Evolutionary conservation across 2,329 filamentous ascomycete species (phyloP).

Genomic region (Microsporum audouinii): DNA sequence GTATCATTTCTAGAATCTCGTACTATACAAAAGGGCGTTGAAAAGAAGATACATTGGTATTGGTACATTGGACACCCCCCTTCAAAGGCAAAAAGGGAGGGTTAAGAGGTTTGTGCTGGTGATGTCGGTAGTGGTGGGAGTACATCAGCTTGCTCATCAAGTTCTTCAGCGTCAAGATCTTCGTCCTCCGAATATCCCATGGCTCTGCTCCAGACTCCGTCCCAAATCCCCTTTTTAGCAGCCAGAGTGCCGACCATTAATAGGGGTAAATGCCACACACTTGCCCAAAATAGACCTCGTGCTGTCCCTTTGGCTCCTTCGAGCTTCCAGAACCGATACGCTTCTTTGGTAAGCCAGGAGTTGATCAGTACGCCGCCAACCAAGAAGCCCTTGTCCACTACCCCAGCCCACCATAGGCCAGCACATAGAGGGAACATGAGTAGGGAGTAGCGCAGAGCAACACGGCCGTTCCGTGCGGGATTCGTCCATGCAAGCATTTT

Average conservation of each 20-base stretch:
- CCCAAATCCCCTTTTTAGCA: slow-evolving; percentile 90
- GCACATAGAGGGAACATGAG: slow-evolving; percentile 78
- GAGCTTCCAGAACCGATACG: slow-evolving; percentile 66
- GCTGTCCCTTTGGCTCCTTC: slow-evolving; percentile 72
- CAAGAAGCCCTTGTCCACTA: slow-evolving; percentile 79
- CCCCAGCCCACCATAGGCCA: slow-evolving; percentile 62
- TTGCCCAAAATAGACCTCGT: slow-evolving; percentile 86
- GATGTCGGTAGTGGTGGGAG: neutral
- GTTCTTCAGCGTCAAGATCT: slow-evolving; percentile 24
- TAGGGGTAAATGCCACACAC: slow-evolving; percentile 87
- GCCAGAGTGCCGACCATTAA: slow-evolving; percentile 81
- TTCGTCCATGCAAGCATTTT: slow-evolving; percentile 77
- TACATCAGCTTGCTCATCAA: neutral
- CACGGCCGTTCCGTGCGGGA: slow-evolving; percentile 70
- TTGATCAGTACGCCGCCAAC: slow-evolving; percentile 73
- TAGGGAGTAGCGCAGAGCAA: slow-evolving; percentile 76
- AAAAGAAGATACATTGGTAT: neutral
- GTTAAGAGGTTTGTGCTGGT: neutral
- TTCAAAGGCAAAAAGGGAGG: neutral
- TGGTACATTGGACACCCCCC: neutral
- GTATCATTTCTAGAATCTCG: neutral
- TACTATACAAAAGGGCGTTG: neutral
- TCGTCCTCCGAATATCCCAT: slow-evolving; percentile 49
- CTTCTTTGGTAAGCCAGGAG: slow-evolving; percentile 69
- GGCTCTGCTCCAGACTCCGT: slow-evolving; percentile 61